These are phyloP conservation scores for Rutstroemia sp. DNA, from an alignment of 2,329 filamentous ascomycete species.

Conservation along the genomic window DNA sequence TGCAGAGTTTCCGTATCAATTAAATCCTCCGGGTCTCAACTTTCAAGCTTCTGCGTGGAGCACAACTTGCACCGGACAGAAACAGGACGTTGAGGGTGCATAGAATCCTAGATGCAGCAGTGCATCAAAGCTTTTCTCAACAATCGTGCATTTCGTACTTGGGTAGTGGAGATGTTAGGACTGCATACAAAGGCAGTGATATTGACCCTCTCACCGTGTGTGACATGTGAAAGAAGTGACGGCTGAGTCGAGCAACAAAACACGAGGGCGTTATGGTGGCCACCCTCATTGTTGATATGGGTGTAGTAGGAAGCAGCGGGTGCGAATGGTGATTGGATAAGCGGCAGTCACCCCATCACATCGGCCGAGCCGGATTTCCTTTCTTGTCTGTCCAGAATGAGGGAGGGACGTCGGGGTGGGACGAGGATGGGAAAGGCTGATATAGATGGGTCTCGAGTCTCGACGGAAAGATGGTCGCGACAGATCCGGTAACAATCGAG, in stretches of 20 bases:
- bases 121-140: no score
- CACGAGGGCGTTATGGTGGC: not conserved
- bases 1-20: no score
- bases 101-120: no score
- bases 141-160: not conserved
- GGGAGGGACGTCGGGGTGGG: no score
- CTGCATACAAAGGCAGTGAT: not conserved
- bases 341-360: constrained; percentile 1
- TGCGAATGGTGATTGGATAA: not conserved
- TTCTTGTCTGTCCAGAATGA: not conserved
- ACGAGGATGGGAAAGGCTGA: no score
- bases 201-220: not conserved
- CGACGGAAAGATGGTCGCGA: no score
- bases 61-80: no score
- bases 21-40: no score
- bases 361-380: not conserved
- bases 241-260: not conserved
- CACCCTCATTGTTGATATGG: not conserved
- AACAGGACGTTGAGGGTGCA: no score
- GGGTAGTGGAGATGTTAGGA: not conserved
- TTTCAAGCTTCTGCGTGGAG: no score
- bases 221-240: not conserved
- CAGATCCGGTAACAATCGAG: no score
- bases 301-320: not conserved
- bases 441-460: no score